Evolutionary conservation across 768 basidiomycete genomes (phyloP).

Genomic region (Sarcodon aspratus): DNA sequence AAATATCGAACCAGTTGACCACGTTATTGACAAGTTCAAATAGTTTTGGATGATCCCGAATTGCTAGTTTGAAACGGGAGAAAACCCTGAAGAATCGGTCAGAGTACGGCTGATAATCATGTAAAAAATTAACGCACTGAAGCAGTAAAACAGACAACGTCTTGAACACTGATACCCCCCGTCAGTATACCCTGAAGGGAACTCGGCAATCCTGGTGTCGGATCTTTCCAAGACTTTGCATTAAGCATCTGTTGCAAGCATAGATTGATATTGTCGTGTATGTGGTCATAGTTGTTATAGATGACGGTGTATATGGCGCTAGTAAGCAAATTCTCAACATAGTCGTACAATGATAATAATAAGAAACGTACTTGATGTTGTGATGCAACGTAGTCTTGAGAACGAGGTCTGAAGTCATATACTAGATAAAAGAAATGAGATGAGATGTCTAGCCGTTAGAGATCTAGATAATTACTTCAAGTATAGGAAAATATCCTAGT

Average conservation of each 20-base stretch:
- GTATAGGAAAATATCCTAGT: constrained; percentile 18
- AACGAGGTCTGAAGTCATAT: constrained; percentile 17
- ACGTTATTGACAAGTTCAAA: constrained; percentile 29
- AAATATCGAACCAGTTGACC: constrained; percentile 31
- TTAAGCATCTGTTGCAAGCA: constrained; percentile 16
- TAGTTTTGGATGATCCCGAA: constrained; percentile 34
- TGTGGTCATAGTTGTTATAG: constrained; percentile 14
- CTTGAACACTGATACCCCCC: constrained; percentile 19
- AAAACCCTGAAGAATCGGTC: constrained; percentile 28
- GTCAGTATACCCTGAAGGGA: constrained; percentile 7
- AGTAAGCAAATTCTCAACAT: not conserved
- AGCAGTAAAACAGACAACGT: constrained; percentile 12
- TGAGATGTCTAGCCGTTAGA: not conserved
- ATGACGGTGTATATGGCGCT: constrained; percentile 15
- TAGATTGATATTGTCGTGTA: constrained; percentile 8
- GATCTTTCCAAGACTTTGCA: constrained; percentile 14
- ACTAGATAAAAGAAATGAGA: constrained; percentile 9
- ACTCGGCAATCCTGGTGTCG: constrained; percentile 1
- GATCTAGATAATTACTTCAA: constrained; percentile 10
- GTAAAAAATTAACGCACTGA: constrained; percentile 5
- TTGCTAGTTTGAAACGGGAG: constrained; percentile 46
- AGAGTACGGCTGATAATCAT: not conserved
- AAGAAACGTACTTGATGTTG: constrained; percentile 15
- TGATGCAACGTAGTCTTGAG: constrained; percentile 18
- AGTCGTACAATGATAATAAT: not conserved